phyloP scores from a whole-genome alignment of 177 flowering plant genomes.

The Telopea speciosissima region DNA sequence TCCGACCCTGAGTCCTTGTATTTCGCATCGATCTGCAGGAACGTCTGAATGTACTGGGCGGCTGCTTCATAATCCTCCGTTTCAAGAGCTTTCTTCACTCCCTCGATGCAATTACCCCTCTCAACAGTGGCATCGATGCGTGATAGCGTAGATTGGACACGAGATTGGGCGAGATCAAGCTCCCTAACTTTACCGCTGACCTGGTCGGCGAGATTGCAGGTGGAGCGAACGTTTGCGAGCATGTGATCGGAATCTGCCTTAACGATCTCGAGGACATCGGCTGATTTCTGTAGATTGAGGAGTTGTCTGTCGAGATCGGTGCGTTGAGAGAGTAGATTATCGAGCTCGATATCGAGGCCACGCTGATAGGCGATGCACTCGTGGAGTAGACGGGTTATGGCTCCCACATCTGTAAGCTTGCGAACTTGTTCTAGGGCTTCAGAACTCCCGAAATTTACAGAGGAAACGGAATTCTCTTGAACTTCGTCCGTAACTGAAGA shows the following conservation, averaged over 20 bases:
- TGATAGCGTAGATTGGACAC: conserved; percentile 57
- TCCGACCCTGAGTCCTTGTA: conserved; percentile 56
- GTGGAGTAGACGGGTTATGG: conserved; percentile 95
- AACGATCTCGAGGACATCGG: conserved; percentile 69
- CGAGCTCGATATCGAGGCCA: conserved; percentile 61
- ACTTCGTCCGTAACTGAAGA: conserved; percentile 5
- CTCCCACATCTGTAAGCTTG: conserved; percentile 73
- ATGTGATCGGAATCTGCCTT: conserved; percentile 69
- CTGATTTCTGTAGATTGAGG: conserved; percentile 49
- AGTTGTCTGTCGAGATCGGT: conserved; percentile 71
- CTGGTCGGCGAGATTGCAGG: conserved; percentile 78
- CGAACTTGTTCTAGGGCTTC: conserved; percentile 59
- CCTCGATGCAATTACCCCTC: conserved; percentile 64
- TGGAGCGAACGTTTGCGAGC: conserved; percentile 63
- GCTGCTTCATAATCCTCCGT: conserved; percentile 74
- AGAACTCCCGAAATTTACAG: conserved; percentile 52
- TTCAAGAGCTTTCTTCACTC: conserved; percentile 54
- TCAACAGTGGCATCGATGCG: conserved; percentile 86
- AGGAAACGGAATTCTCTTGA: conserved; percentile 7
- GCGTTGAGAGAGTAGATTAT: conserved; percentile 61
- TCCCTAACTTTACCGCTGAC: conserved; percentile 86
- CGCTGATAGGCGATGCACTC: conserved; percentile 95
- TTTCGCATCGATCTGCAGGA: conserved; percentile 60
- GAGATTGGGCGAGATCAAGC: conserved; percentile 86
- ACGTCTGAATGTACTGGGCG: conserved; percentile 51